Conservation (phyloP, 257 asterid species). For the Salvia hispanica region DNA sequence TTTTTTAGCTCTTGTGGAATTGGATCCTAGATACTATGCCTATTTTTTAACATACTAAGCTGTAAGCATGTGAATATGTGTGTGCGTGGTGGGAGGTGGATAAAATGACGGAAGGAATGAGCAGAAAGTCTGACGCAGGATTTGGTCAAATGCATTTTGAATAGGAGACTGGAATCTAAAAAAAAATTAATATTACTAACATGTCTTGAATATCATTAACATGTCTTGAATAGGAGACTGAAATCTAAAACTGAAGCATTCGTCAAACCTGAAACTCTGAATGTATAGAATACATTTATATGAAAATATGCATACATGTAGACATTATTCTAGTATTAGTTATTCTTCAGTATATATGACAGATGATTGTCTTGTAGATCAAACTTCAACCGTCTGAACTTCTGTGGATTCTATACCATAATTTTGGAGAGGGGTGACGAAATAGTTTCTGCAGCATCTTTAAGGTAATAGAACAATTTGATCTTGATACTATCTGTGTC, state of each 20-base stretch:
- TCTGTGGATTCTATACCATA: slow-evolving; percentile 71
- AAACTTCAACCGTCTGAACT: slow-evolving; percentile 79
- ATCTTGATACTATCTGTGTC: neutral
- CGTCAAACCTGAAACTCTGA: neutral
- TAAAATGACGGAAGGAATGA: slow-evolving; percentile 3
- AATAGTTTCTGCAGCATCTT: slow-evolving; percentile 74
- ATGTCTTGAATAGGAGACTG: slow-evolving; percentile 19
- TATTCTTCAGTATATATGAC: slow-evolving; percentile 22
- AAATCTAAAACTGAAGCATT: neutral
- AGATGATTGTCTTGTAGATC: slow-evolving; percentile 50
- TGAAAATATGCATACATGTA: neutral
- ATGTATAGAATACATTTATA: no score
- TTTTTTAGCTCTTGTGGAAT: neutral
- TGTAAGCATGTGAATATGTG: neutral
- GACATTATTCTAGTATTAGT: slow-evolving; percentile 8
- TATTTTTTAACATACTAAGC: neutral
- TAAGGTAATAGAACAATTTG: slow-evolving; percentile 54
- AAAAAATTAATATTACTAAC: neutral
- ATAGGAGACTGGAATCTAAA: no score
- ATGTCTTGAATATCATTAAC: slow-evolving; percentile 18
- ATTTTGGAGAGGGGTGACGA: slow-evolving; percentile 94
- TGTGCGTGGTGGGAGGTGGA: slow-evolving; percentile 9
- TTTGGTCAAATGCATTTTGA: slow-evolving; percentile 11
- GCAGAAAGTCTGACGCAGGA: neutral
- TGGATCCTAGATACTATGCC: neutral